Conservation (phyloP, 2,329 filamentous ascomycete species). For the Claviceps digitariae region DNA sequence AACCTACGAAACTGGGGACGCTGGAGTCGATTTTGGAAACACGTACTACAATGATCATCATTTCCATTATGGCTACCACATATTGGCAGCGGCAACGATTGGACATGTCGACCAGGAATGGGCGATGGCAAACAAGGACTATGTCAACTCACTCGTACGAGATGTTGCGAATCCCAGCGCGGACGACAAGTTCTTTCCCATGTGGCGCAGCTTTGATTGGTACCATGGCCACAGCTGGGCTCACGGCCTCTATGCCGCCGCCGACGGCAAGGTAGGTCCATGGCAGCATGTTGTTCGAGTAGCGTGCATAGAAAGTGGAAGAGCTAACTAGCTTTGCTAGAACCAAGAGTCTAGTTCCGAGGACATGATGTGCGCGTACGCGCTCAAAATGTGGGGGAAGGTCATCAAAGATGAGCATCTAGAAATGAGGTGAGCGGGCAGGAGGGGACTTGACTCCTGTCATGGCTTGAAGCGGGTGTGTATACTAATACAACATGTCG, state of each 20-base stretch:
- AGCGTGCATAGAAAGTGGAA: not conserved
- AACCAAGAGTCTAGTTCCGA: conserved; percentile 81
- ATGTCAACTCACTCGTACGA: conserved; percentile 71
- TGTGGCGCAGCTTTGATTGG: conserved; percentile 81
- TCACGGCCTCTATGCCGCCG: conserved; percentile 56
- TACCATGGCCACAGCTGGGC: conserved; percentile 93
- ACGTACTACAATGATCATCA: conserved; percentile 69
- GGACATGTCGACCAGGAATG: conserved; percentile 64
- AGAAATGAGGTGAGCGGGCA: conserved; percentile 48
- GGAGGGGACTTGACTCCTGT: not conserved
- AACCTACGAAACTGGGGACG: conserved; percentile 54
- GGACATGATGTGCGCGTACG: conserved; percentile 77
- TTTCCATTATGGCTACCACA: conserved; percentile 78
- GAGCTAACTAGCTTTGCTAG: conserved; percentile 12
- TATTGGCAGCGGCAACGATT: conserved; percentile 74
- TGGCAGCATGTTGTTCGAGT: not conserved
- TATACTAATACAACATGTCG: not conserved
- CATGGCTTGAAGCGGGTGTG: not conserved
- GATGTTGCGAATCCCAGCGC: conserved; percentile 66
- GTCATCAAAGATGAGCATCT: conserved; percentile 63
- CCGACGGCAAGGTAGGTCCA: conserved; percentile 55
- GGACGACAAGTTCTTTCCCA: conserved; percentile 63
- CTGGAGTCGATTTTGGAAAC: conserved; percentile 77
- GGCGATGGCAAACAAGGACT: conserved; percentile 60
- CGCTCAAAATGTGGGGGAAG: conserved; percentile 86